A percentile compares a stretch with the other conserved stretches of the same genome.
Evolutionary conservation across 2,329 filamentous ascomycete genomes (phyloP).

Genomic region (Stachybotrys elegans): DNA sequence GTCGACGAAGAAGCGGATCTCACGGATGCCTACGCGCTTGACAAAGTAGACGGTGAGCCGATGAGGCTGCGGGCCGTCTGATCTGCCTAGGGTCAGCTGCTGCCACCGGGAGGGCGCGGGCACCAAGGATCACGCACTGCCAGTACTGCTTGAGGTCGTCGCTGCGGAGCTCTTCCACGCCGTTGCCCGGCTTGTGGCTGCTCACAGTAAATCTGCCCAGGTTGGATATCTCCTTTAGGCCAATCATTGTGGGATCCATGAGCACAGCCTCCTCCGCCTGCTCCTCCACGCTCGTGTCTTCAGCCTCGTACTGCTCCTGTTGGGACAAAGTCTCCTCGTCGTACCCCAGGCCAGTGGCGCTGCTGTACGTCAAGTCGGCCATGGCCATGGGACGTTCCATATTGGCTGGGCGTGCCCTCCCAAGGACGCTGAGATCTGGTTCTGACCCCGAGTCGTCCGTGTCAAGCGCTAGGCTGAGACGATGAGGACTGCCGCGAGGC

Average conservation of each 20-base stretch:
- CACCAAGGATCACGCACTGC: constrained; percentile 54
- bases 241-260: constrained; percentile 45
- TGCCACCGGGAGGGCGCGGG: not conserved
- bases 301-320: constrained; percentile 13
- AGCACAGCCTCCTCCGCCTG: constrained; percentile 33
- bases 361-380: constrained; percentile 22
- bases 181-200: constrained; percentile 75
- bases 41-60: constrained; percentile 81
- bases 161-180: constrained; percentile 68
- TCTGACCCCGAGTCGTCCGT: constrained; percentile 32
- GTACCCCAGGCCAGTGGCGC: constrained; percentile 24
- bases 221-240: constrained; percentile 79
- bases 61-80: constrained; percentile 80
- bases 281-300: constrained; percentile 31
- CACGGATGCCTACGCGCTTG: constrained; percentile 73
- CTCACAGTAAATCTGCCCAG: constrained; percentile 79
- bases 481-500: constrained; percentile 19
- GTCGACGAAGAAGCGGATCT: constrained; percentile 81
- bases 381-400: too few relatives aligned
- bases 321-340: constrained; percentile 16
- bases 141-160: constrained; percentile 71
- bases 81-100: too few relatives aligned
- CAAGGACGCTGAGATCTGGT: constrained; percentile 31
- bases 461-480: constrained; percentile 31
- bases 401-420: constrained; percentile 23